Evolutionary conservation across 768 basidiomycete species (phyloP), one percentile per base, ranked within the genome.

Genomic region (Suillus subalutaceus): DNA sequence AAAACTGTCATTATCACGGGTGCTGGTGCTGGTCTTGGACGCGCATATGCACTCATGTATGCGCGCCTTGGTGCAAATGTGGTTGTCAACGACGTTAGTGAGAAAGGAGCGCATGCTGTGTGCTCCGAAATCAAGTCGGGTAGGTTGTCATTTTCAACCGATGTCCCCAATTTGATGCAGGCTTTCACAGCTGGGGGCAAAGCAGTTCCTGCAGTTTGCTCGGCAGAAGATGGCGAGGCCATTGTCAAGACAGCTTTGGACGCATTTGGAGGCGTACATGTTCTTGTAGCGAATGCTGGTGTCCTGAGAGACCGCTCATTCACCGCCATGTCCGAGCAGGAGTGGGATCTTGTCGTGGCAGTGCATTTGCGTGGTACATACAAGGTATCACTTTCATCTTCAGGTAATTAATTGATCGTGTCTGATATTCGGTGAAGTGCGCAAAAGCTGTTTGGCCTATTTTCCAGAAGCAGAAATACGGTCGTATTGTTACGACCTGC

Each of bases 401-500:
- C 53, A 55, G 30, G n/a, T 60, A 13, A 18, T 1, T 26, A 2
- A 41, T 38, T 9, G 9, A 32, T 20, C 38, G 52, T 66, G 57
- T 62, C 53, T 58, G 53, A 18, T 26, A 23, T 30, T n/a, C 1
- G 15, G 53, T 53, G 18, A 63, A 95, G 92, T 96, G 94, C 69
- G 90, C 88, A 37, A 93, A 97, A 74, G 97, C 97, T 6, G 91
- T 93, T 32, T 99, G 97, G 97, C 95, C 96, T 0, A 81, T 94
- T 71, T 98, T 99, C 87, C 91, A 92, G 78, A 91, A 95, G 80
- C 97, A 99, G 76, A 95, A 94, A 79, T 97, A 90, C 74, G 97
- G 97, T 37, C 89, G 97, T 53, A 96, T 99, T 72, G 86, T 99
- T 62, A 97, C 93, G 38, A 98, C 96, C n/a, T 86, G 88, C 66